Base-by-base conservation (phyloP, 805 yeast genomes). In the Vanderwaltozyma tropicalis region DNA sequence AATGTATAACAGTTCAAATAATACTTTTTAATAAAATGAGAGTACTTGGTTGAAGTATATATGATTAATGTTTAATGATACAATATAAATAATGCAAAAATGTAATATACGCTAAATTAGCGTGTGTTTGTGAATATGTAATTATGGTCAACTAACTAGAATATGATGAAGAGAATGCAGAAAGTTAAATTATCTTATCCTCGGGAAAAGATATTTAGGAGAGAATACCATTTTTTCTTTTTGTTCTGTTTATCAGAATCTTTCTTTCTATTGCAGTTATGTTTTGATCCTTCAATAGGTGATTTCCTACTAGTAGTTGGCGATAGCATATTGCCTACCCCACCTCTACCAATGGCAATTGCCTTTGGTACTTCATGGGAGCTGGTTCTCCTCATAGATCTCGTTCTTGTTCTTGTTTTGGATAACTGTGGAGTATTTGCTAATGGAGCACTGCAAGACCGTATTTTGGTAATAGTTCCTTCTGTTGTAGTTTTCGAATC, bases 261-360 rank as follows among this genome's bases (percentile, higher is more conserved):
- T 32, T 41, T 39, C 32, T 37, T 29, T 21, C 17, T 30, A 17
- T 35, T 29, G 21, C 29, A 28, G 11, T 13, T 13, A 28, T 34
- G n/a, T n/a, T n/a, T n/a, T n/a, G n/a, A 34, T n/a, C 28, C 33
- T 8, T 37, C 32, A 14, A 17, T 16, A 27, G 6, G 5, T 11
- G 39, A 37, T 27, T 31, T 37, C 19, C 41, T 42, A 39, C 49
- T 46, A 5, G 49, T 38, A 17, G 45, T 36, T 10, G 62, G 59
- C 3, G 59, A 50, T n/a, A 58, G 44, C 11, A 58, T 55, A 40
- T 58, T 58, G 10, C 63, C 63, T 4, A 61, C 63, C 20, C 63
- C 63, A 17, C 63, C 63, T 39, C 63, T 46, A 4, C 63, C 63
- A 12, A 58, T 52, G 7, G 46, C 50, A 16, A 58, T 46, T 10